Percentiles rank a stretch among this genome's conserved stretches.
phyloP scores from a whole-genome alignment of 176 grass and related monocot genomes.

The Aegilops tauschii region DNA sequence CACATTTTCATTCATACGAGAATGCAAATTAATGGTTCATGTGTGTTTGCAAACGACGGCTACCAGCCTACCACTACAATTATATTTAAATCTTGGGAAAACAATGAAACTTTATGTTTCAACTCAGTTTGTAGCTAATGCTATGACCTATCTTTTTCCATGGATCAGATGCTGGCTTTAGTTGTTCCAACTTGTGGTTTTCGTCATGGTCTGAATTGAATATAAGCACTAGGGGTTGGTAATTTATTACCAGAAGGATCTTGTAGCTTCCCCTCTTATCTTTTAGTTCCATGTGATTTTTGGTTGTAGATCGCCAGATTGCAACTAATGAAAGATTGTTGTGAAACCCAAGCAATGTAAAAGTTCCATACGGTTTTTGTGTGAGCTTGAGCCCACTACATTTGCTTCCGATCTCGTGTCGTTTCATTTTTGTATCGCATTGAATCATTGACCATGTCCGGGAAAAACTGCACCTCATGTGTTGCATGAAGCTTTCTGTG shows the following conservation, averaged over 20 bases:
- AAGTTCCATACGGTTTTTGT: not conserved
- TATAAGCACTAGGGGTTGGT: not conserved
- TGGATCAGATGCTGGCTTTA: not conserved
- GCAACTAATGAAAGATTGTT: not conserved
- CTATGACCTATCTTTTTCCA: not conserved
- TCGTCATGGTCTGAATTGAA: not conserved
- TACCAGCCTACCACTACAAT: not conserved
- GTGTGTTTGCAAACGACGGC: not conserved
- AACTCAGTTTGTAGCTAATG: not conserved
- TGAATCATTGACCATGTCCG: not conserved
- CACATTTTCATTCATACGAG: not conserved
- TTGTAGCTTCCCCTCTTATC: not conserved
- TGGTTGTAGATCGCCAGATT: not conserved
- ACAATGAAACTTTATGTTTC: not conserved
- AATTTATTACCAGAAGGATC: not conserved
- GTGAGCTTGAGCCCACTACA: not conserved
- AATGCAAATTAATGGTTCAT: not conserved
- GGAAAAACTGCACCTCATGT: conserved; percentile 1
- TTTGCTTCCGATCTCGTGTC: conserved; percentile 8
- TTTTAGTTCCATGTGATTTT: not conserved
- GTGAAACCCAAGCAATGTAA: not conserved
- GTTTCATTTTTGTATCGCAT: not conserved
- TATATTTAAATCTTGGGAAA: not conserved
- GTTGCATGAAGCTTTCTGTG: not conserved
- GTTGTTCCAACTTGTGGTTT: not conserved